These are phyloP conservation scores for Solidago caesia DNA, from an alignment of 129 eudicot genomes.

Conservation along the genomic window DNA sequence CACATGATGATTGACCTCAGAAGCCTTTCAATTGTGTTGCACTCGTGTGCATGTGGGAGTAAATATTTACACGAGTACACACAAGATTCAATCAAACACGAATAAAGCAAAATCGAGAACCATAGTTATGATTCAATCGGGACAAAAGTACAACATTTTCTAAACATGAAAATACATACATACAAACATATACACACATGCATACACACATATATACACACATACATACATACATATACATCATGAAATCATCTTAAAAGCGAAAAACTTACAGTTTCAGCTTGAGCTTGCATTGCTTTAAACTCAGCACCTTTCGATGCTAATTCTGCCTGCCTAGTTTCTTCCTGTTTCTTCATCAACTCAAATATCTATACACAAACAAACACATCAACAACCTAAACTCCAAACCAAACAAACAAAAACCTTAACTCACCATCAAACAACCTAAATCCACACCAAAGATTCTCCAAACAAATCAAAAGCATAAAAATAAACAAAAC, in stretches of 20 bases:
- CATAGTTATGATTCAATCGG: neutral
- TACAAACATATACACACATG: neutral
- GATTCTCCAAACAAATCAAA: neutral
- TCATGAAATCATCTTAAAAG: slow-evolving; percentile 6
- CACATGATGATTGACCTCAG: neutral
- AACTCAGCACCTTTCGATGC: slow-evolving; percentile 57
- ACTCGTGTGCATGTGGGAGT: neutral
- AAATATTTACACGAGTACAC: no score
- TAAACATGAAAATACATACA: neutral
- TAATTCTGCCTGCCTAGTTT: slow-evolving; percentile 63
- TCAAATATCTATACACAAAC: slow-evolving; percentile 56
- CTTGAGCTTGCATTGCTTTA: slow-evolving; percentile 72
- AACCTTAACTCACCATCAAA: neutral
- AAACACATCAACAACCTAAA: neutral
- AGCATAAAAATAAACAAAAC: neutral
- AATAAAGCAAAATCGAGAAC: neutral
- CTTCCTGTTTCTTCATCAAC: slow-evolving; percentile 82
- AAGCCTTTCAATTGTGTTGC: neutral
- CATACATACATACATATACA: slow-evolving; percentile 6
- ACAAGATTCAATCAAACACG: neutral
- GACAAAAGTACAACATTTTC: neutral
- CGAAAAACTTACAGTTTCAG: slow-evolving; percentile 58
- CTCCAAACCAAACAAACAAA: neutral
- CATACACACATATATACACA: neutral
- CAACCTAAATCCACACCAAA: neutral